These are phyloP conservation scores for Ophiostoma sp. DNA, from an alignment of 2,329 filamentous ascomycete genomes.

Conservation along the genomic window DNA sequence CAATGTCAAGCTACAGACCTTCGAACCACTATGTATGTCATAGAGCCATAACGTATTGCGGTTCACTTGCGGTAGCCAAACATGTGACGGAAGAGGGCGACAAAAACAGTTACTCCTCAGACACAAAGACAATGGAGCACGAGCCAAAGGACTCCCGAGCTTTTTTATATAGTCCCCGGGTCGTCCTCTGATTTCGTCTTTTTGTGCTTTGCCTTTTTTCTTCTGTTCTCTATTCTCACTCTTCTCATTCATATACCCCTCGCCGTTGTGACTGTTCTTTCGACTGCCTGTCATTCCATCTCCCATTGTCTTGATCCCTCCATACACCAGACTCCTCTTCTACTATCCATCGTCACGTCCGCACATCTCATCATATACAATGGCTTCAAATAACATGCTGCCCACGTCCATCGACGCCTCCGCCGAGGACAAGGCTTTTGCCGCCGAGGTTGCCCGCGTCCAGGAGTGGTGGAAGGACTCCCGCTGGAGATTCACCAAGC, in stretches of 20 bases:
- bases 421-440: conserved; percentile 61
- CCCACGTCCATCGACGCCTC: conserved; percentile 52
- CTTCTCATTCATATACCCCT: conserved; percentile 8
- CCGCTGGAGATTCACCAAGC: conserved; percentile 87
- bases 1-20: background rate
- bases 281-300: background rate
- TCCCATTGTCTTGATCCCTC: background rate
- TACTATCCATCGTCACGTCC: conserved; percentile 1
- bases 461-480: conserved; percentile 93
- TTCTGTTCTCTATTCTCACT: background rate
- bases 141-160: conserved; percentile 17
- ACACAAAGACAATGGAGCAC: background rate
- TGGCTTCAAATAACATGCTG: conserved; percentile 60
- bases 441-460: conserved; percentile 77
- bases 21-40: background rate
- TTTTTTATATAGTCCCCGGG: conserved; percentile 22
- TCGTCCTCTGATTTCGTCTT: background rate
- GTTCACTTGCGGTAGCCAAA: conserved; percentile 23
- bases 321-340: background rate
- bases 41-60: conserved; percentile 10
- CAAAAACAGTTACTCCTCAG: background rate
- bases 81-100: conserved; percentile 26
- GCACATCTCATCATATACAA: conserved; percentile 31
- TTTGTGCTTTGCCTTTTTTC: background rate
- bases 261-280: background rate